Evolutionary conservation across 2,329 filamentous ascomycete species (phyloP), one percentile per base, ranked within the genome.

Genomic region (Alternaria rosae): DNA sequence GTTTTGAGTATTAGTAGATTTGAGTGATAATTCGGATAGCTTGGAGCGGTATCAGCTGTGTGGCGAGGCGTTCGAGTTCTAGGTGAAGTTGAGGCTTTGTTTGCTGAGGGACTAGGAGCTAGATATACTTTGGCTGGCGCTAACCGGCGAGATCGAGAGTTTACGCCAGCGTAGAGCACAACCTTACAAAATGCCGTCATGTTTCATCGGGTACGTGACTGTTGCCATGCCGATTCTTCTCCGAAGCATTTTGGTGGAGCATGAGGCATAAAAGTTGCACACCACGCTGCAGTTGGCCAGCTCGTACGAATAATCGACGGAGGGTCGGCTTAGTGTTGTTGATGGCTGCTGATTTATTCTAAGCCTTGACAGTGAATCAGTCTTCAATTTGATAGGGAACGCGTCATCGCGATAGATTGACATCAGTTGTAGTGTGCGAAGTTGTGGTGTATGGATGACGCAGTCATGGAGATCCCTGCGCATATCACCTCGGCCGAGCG

Each of bases 401-500:
- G 47, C 30, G 30, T 25, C 30, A 25, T 25, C 35, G 6, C 30
- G 47, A 21, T 23, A 15, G 4, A 11, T 11, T 8, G 9, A 38
- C 13, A 10, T 44, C 15, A 23, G 45, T 21, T 43, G 26, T 52
- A 50, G 11, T 23, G 55, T 20, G 30, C 7, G 25, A 26, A 53
- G 55, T 15, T 35, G 17, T 58, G n/a, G 26, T 20, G 20, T 32
- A 43, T 43, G 38, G 15, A 52, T 58, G 45, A 58, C 38, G 47
- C 38, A 58, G 47, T 26, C 26, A 35, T 17, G 30, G 26, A 21
- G 13, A 58, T 20, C 47, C 38, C 28, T 44, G 47, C 26, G 47
- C 38, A 28, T n/a, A 52, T 58, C 47, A 53, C 35, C 47, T 58
- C 55, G 55, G 55, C 55, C 55, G 47, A 58, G 20, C 25, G 10